A percentile compares a stretch with the other conserved stretches of the same genome.
Conservation (phyloP, 2,329 filamentous ascomycete genomes). For the Torrubiellomyces zombiae region DNA sequence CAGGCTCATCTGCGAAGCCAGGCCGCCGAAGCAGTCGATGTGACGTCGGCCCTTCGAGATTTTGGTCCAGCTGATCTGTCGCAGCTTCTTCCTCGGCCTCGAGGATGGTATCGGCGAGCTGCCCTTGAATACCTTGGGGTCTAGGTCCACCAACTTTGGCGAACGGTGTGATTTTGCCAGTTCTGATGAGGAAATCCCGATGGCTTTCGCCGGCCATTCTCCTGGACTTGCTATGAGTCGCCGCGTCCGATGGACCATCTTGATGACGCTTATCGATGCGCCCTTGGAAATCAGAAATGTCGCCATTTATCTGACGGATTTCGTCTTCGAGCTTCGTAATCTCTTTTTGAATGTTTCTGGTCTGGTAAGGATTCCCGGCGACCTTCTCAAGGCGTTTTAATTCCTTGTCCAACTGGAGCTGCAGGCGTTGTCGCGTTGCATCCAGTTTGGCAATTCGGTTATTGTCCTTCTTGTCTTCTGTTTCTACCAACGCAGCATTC, state of each 20-base stretch:
- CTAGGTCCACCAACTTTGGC: constrained; percentile 56
- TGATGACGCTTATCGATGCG: constrained; percentile 64
- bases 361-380: constrained; percentile 28
- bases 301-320: constrained; percentile 47
- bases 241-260: constrained; percentile 26
- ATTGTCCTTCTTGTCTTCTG: constrained; percentile 45
- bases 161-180: constrained; percentile 95
- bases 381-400: constrained; percentile 28
- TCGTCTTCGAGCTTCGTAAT: constrained; percentile 49
- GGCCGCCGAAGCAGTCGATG: constrained; percentile 60
- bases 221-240: constrained; percentile 30
- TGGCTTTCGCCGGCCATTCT: constrained; percentile 65
- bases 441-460: constrained; percentile 44
- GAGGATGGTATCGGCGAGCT: constrained; percentile 59
- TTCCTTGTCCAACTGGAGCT: constrained; percentile 44
- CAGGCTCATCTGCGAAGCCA: constrained; percentile 38
- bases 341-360: constrained; percentile 44
- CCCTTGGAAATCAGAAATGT: constrained; percentile 63
- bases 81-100: constrained; percentile 63
- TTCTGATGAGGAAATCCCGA: constrained; percentile 81
- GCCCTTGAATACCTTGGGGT: constrained; percentile 44
- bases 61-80: constrained; percentile 21
- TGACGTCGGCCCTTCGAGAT: constrained; percentile 36
- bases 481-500: constrained; percentile 40
- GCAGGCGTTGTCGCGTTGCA: constrained; percentile 38